A percentile compares a stretch with the other conserved stretches of the same genome.
phyloP scores from a whole-genome alignment of 2,329 filamentous ascomycete genomes.

The Cytospora leucostoma region DNA sequence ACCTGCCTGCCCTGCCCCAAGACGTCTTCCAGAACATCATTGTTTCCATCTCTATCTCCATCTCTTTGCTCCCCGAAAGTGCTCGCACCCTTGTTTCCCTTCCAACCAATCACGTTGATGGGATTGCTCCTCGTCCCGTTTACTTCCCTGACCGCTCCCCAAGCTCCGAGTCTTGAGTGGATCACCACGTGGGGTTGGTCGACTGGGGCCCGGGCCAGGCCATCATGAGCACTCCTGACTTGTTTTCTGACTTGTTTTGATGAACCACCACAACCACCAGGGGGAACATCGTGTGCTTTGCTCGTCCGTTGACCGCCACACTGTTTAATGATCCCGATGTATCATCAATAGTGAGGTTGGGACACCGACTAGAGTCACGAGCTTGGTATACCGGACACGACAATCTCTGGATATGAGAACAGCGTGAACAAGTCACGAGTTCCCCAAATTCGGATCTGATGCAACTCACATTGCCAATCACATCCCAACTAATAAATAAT shows the following conservation, averaged over 20 bases:
- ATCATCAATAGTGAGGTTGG: background rate
- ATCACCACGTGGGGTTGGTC: constrained; percentile 20
- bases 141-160: constrained; percentile 26
- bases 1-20: too few species aligned
- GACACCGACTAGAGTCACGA: background rate
- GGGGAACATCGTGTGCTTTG: constrained; percentile 12
- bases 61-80: background rate
- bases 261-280: constrained; percentile 15
- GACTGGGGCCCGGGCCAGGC: constrained; percentile 16
- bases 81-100: background rate
- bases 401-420: background rate
- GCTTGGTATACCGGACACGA: background rate
- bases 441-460: background rate
- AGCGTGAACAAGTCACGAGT: constrained; percentile 1
- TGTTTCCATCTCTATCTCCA: background rate
- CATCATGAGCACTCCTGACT: constrained; percentile 8
- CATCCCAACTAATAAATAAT: constrained; percentile 1
- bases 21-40: background rate
- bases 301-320: constrained; percentile 14
- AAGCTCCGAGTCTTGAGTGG: constrained; percentile 14
- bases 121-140: constrained; percentile 4
- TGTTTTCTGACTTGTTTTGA: background rate
- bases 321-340: background rate
- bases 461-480: background rate
- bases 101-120: constrained; percentile 7